These are phyloP conservation scores for Dissophora globulifera DNA, from an alignment of 192 early-diverging fungal genomes.

Conservation along the genomic window DNA sequence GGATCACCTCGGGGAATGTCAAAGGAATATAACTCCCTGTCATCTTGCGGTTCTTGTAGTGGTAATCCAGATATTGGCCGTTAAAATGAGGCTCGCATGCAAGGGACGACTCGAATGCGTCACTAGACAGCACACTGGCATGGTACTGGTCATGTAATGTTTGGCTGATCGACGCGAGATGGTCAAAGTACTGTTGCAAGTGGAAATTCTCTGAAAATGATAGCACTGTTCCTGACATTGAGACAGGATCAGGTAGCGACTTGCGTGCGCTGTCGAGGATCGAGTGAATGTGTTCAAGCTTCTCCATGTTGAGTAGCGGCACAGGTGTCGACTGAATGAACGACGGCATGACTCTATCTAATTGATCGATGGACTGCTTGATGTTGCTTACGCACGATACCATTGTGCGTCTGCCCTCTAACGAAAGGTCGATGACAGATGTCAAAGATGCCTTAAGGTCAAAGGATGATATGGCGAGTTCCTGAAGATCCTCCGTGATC, in stretches of 20 bases:
- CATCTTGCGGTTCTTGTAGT: conserved; percentile 51
- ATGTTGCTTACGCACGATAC: conserved; percentile 75
- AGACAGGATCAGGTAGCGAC: not conserved
- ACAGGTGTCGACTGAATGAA: conserved; percentile 31
- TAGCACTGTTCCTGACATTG: not conserved
- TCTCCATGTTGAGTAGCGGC: conserved; percentile 19
- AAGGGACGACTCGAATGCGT: conserved; percentile 54
- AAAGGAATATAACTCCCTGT: conserved; percentile 49
- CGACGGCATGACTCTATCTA: conserved; percentile 50
- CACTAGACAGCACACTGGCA: conserved; percentile 39
- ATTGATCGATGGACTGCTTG: conserved; percentile 60
- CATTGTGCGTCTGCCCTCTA: conserved; percentile 18
- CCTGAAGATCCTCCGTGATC: conserved; percentile 58
- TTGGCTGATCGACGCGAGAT: conserved; percentile 48
- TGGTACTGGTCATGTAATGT: conserved; percentile 36
- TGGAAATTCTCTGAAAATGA: conserved; percentile 6
- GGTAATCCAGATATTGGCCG: conserved; percentile 55
- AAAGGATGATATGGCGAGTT: conserved; percentile 30
- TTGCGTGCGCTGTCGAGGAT: conserved; percentile 12
- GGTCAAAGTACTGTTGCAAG: conserved; percentile 53
- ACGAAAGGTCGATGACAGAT: conserved; percentile 19
- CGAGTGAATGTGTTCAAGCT: conserved; percentile 22
- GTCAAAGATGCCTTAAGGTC: conserved; percentile 12
- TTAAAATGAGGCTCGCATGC: conserved; percentile 52
- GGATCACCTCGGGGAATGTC: conserved; percentile 44